Evolutionary conservation across 495 filamentous ascomycete species (phyloP).

Genomic region (Penicillium salamii): DNA sequence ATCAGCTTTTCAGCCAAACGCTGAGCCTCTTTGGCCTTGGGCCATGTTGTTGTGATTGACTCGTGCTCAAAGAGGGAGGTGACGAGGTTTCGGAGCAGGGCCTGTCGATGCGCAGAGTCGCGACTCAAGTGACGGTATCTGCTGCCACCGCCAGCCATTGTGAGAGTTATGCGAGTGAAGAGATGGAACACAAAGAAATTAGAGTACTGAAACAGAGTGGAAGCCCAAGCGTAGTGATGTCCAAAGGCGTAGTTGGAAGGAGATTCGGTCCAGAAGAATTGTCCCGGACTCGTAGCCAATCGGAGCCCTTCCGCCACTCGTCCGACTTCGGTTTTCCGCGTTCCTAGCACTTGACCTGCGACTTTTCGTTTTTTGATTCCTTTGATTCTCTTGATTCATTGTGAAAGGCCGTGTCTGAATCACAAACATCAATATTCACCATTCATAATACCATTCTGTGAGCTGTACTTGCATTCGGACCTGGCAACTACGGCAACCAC

Average conservation of each 20-base stretch:
- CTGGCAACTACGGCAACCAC: no score
- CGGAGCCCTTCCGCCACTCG: conserved; percentile 36
- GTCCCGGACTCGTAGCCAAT: conserved; percentile 37
- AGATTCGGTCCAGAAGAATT: conserved; percentile 38
- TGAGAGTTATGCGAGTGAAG: conserved; percentile 10
- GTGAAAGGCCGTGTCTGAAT: background rate
- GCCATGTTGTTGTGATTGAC: conserved; percentile 89
- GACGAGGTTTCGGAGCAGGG: conserved; percentile 92
- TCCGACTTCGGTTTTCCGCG: conserved; percentile 20
- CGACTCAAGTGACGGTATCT: conserved; percentile 88
- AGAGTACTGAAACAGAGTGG: background rate
- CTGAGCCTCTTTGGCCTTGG: conserved; percentile 96
- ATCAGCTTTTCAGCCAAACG: conserved; percentile 89
- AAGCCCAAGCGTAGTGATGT: conserved; percentile 1
- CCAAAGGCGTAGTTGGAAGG: background rate
- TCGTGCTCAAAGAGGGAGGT: conserved; percentile 93
- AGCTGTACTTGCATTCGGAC: no score
- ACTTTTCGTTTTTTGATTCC: background rate
- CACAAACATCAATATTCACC: no score
- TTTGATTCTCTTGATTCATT: no score
- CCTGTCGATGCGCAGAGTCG: conserved; percentile 79
- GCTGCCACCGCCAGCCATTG: conserved; percentile 79
- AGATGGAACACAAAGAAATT: background rate
- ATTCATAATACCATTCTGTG: no score
- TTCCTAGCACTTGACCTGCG: conserved; percentile 1